phyloP scores from a whole-genome alignment of 345 rosid genomes.

The Toxicodendron radicans region DNA sequence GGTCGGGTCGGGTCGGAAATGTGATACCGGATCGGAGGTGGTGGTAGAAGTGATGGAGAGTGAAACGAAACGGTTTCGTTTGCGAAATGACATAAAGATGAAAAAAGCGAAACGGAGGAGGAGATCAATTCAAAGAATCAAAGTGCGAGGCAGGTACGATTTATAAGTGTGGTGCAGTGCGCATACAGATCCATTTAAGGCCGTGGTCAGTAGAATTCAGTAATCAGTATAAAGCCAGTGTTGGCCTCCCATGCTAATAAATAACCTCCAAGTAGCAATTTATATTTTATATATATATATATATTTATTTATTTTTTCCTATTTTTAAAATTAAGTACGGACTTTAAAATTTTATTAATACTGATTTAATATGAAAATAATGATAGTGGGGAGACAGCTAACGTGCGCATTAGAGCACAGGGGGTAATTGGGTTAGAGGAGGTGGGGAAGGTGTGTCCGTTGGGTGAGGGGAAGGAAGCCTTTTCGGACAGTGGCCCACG shows the following conservation, averaged over 20 bases:
- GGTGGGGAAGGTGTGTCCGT: slow-evolving; percentile 30
- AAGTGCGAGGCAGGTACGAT: slow-evolving; percentile 22
- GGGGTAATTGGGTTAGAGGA: background rate
- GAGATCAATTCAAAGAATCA: background rate
- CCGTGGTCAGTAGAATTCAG: slow-evolving; percentile 51
- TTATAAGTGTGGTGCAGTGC: slow-evolving; percentile 34
- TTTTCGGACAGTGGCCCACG: slow-evolving; percentile 22
- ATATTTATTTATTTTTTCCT: background rate
- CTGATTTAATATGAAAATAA: too few relatives aligned
- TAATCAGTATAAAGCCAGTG: slow-evolving; percentile 43
- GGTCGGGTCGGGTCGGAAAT: slow-evolving; percentile 19
- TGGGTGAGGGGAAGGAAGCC: slow-evolving; percentile 12
- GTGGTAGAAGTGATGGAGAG: slow-evolving; percentile 14
- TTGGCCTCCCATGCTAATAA: slow-evolving; percentile 25
- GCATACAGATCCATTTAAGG: slow-evolving; percentile 58
- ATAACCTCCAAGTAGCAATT: slow-evolving; percentile 10
- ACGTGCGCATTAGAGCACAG: slow-evolving; percentile 25
- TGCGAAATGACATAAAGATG: slow-evolving; percentile 44
- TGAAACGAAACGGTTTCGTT: slow-evolving; percentile 21
- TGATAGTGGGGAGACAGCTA: slow-evolving; percentile 27
- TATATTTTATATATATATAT: too few relatives aligned
- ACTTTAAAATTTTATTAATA: too few relatives aligned
- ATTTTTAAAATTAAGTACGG: too few relatives aligned
- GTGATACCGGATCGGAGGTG: slow-evolving; percentile 46
- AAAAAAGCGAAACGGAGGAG: slow-evolving; percentile 7